These are phyloP conservation scores for Domatiomyces globalis DNA, from an alignment of 2,329 filamentous ascomycete genomes.

Conservation along the genomic window DNA sequence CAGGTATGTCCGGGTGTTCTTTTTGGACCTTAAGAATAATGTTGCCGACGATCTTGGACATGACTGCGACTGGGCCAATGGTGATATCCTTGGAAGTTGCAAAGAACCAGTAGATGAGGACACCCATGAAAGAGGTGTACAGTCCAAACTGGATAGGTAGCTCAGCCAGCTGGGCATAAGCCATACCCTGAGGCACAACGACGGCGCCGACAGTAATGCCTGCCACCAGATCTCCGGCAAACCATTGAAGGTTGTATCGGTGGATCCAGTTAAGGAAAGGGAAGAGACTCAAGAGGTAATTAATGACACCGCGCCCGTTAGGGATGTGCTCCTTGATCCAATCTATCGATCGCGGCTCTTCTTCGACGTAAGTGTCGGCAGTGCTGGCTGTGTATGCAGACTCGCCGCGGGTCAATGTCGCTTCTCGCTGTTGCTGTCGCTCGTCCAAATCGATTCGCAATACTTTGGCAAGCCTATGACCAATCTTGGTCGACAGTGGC, in stretches of 20 bases:
- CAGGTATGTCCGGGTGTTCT: conserved; percentile 40
- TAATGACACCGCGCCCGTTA: conserved; percentile 35
- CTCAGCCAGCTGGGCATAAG: conserved; percentile 72
- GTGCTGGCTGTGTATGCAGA: conserved; percentile 62
- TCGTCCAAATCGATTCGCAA: conserved; percentile 71
- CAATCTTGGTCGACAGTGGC: conserved; percentile 40
- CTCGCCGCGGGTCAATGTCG: conserved; percentile 55
- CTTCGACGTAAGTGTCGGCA: conserved; percentile 67
- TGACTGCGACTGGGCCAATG: conserved; percentile 88
- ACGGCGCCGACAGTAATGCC: conserved; percentile 63
- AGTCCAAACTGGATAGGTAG: conserved; percentile 73
- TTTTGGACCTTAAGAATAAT: conserved; percentile 53
- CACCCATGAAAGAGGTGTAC: conserved; percentile 93
- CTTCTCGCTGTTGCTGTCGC: conserved; percentile 41
- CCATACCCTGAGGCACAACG: conserved; percentile 94
- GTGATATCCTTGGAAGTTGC: conserved; percentile 98
- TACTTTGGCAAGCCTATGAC: conserved; percentile 60
- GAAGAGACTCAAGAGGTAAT: conserved; percentile 61
- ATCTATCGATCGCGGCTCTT: conserved; percentile 60
- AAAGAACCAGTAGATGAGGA: conserved; percentile 92
- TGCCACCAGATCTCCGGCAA: conserved; percentile 76
- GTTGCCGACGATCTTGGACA: conserved; percentile 79
- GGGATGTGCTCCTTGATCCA: conserved; percentile 56
- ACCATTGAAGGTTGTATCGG: conserved; percentile 80
- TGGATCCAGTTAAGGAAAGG: conserved; percentile 82